Conservation (phyloP, 2,329 filamentous ascomycete species). For the Fusarium tanahbumbuense region DNA sequence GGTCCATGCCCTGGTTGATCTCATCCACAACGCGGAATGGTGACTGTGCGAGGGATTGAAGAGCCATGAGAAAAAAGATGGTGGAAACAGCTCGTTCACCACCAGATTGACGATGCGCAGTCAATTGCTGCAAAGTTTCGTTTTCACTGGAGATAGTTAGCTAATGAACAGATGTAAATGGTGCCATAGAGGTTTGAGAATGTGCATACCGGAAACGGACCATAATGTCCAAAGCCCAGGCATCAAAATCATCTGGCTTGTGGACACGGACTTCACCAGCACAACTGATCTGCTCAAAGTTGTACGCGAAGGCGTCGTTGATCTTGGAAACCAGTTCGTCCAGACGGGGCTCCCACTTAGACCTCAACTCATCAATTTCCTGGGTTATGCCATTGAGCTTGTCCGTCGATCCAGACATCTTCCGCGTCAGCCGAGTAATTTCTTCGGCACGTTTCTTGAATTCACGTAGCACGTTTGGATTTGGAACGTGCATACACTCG, state of each 20-base stretch:
- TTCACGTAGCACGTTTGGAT: slow-evolving; percentile 78
- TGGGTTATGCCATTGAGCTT: slow-evolving; percentile 66
- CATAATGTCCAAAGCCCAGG: slow-evolving; percentile 92
- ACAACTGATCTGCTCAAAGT: slow-evolving; percentile 94
- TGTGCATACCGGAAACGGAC: slow-evolving; percentile 87
- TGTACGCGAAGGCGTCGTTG: slow-evolving; percentile 90
- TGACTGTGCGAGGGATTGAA: slow-evolving; percentile 91
- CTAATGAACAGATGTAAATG: neutral
- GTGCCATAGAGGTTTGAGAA: neutral
- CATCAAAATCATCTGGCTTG: slow-evolving; percentile 93
- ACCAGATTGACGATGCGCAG: slow-evolving; percentile 93
- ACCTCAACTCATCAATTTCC: slow-evolving; percentile 74
- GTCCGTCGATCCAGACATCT: slow-evolving; percentile 65
- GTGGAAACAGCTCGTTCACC: slow-evolving; percentile 96
- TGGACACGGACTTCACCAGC: slow-evolving; percentile 89
- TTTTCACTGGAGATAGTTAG: slow-evolving; percentile 66
- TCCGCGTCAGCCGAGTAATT: slow-evolving; percentile 72
- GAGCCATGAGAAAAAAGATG: slow-evolving; percentile 98
- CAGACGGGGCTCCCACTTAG: slow-evolving; percentile 84
- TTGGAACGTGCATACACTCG: slow-evolving; percentile 82
- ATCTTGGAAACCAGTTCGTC: slow-evolving; percentile 83
- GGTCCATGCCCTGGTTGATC: slow-evolving; percentile 99
- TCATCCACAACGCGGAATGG: slow-evolving; percentile 99
- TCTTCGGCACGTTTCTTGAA: slow-evolving; percentile 78
- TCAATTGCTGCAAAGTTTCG: slow-evolving; percentile 85